Evolutionary conservation across 495 filamentous ascomycete genomes (phyloP).

Genomic region (Penicillium samsonianum): DNA sequence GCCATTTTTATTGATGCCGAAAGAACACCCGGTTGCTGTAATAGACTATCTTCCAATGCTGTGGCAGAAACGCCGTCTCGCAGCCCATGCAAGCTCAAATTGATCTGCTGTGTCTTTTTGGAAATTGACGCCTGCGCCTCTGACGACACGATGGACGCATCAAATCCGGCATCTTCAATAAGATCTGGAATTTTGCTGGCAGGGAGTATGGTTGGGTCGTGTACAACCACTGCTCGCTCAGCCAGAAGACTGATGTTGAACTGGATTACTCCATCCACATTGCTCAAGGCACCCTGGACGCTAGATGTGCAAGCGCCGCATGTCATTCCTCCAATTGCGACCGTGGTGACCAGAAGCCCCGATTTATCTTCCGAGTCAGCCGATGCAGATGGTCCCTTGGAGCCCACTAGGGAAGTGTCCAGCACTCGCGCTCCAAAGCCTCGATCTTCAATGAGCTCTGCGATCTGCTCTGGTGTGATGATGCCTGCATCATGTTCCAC

Average conservation of each 20-base stretch:
- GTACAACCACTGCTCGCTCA: slow-evolving; percentile 85
- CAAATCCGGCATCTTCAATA: slow-evolving; percentile 76
- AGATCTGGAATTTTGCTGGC: slow-evolving; percentile 69
- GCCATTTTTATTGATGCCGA: slow-evolving; percentile 70
- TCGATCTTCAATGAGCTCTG: slow-evolving; percentile 86
- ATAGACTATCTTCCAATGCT: slow-evolving; percentile 68
- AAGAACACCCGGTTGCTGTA: slow-evolving; percentile 65
- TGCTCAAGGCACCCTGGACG: slow-evolving; percentile 79
- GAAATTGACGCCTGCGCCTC: slow-evolving; percentile 37
- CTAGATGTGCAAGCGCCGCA: slow-evolving; percentile 95
- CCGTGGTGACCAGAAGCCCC: slow-evolving; percentile 66
- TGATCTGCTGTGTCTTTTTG: slow-evolving; percentile 50
- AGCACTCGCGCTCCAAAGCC: slow-evolving; percentile 90
- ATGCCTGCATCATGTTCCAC: slow-evolving; percentile 75
- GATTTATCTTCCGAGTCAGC: slow-evolving; percentile 42
- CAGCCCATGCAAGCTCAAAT: slow-evolving; percentile 83
- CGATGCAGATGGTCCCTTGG: slow-evolving; percentile 18
- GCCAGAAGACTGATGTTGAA: slow-evolving; percentile 94
- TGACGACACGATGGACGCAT: slow-evolving; percentile 68
- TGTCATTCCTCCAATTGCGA: slow-evolving; percentile 92
- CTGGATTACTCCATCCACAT: slow-evolving; percentile 72
- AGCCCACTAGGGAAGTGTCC: slow-evolving; percentile 34
- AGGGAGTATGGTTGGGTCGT: slow-evolving; percentile 71
- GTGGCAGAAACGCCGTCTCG: slow-evolving; percentile 68
- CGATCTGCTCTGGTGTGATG: slow-evolving; percentile 67